Base-by-base conservation (phyloP, 208 protist species). In the Trypanosoma melophagium region DNA sequence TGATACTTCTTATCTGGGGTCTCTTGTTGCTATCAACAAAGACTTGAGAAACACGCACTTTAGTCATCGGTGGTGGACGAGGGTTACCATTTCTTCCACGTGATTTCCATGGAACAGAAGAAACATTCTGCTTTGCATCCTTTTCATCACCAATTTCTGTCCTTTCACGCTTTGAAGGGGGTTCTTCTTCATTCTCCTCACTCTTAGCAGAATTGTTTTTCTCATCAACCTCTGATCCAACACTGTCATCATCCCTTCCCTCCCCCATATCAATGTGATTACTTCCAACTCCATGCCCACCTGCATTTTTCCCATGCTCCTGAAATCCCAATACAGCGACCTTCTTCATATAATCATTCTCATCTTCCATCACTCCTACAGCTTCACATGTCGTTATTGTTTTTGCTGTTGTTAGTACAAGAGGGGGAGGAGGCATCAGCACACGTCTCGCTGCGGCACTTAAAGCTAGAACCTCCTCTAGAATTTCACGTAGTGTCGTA, bases 401-500 rank as follows among this genome's bases (percentile, higher is more conserved):
- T 12, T 45, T 19, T 40, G n/a, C 5, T 45, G 35, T 60, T n/a
- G 17, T 19, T 10, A 12, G 55, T 12, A 45, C 17, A 45, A 45
- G 14, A 21, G 17, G 9, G 44, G 52, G 4, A 3, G 55, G 25
- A 9, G 67, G 59, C 19, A 72, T 22, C 3, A 72, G 41, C 1
- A 60, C 50, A 19, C 19, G 35, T 38, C 19, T 54, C 0, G 67
- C 67, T 2, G 58, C 67, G 17, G 47, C 47, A 42, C 55, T 60
- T 7, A 58, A 64, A 10, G 12, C 17, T 21, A 72, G 19, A 40
- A 72, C 67, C 21, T 64, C 67, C 41, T 72, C 67, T 19, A 72
- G 25, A 31, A 72, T 72, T 38, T 72, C 67, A 17, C 67, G 67
- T 9, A 72, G 45, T 19, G 67, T 72, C 13, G 67, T 72, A 21